phyloP scores from a whole-genome alignment of 768 basidiomycete genomes.

The Collybiopsis confluens region DNA sequence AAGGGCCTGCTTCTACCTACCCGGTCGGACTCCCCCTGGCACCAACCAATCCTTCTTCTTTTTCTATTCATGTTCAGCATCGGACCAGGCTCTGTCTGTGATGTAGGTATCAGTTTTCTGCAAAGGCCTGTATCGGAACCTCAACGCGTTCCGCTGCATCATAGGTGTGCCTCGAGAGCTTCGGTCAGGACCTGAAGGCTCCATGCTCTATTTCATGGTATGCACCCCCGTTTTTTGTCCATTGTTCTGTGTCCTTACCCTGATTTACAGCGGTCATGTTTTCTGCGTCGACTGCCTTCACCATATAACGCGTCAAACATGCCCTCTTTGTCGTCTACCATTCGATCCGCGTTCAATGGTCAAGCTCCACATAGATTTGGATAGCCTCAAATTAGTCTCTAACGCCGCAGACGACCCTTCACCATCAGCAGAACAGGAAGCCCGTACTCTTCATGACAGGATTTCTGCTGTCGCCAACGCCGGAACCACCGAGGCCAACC shows the following conservation, averaged over 20 bases:
- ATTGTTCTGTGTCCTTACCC: background rate
- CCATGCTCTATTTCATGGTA: slow-evolving; percentile 57
- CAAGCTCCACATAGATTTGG: slow-evolving; percentile 59
- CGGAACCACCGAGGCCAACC: slow-evolving; percentile 48
- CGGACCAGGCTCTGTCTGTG: slow-evolving; percentile 63
- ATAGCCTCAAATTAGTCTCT: slow-evolving; percentile 22
- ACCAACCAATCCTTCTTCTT: slow-evolving; percentile 22
- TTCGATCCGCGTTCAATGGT: slow-evolving; percentile 44
- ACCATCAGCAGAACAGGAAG: slow-evolving; percentile 35
- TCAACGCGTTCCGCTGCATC: too few species aligned
- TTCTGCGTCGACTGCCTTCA: slow-evolving; percentile 54
- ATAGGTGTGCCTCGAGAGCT: slow-evolving; percentile 54
- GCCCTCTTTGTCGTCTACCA: slow-evolving; percentile 60
- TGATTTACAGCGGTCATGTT: slow-evolving; percentile 50
- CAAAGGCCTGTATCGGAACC: too few species aligned
- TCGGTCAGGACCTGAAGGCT: slow-evolving; percentile 44
- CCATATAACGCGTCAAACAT: slow-evolving; percentile 41
- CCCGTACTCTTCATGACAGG: slow-evolving; percentile 48
- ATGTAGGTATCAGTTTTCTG: slow-evolving; percentile 31
- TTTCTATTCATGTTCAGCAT: slow-evolving; percentile 59
- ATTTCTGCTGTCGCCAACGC: slow-evolving; percentile 51
- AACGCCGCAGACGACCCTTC: slow-evolving; percentile 5
- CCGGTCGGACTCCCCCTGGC: slow-evolving; percentile 17
- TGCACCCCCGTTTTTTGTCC: background rate
- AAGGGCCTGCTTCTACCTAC: slow-evolving; percentile 19